Percentiles rank a stretch among this genome's conserved stretches.
Conservation (phyloP, 2,329 filamentous ascomycete species). For the Apiospora saccharicola region DNA sequence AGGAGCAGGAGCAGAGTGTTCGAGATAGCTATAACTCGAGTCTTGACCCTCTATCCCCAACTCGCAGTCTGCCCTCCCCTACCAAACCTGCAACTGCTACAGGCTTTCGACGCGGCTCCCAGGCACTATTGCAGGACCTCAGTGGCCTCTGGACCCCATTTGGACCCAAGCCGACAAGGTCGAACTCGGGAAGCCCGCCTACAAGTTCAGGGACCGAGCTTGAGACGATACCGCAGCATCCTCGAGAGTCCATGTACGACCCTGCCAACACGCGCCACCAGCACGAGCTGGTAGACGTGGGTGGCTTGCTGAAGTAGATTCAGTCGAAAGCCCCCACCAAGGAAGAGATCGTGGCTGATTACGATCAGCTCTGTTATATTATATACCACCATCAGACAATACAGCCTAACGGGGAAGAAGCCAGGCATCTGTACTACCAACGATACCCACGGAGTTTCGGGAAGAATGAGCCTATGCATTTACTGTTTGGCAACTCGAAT, state of each 20-base stretch:
- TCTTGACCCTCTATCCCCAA: constrained; percentile 45
- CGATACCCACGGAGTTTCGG: neutral
- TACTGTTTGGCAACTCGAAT: neutral
- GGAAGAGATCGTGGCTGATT: neutral
- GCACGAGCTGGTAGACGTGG: constrained; percentile 48
- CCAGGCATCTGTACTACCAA: neutral
- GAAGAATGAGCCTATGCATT: neutral
- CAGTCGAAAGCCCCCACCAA: neutral
- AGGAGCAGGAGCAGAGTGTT: constrained; percentile 43
- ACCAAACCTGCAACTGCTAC: constrained; percentile 52
- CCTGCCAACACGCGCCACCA: constrained; percentile 41
- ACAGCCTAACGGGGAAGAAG: neutral
- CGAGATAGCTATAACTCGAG: constrained; percentile 53
- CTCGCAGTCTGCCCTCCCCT: constrained; percentile 48
- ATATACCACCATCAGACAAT: neutral
- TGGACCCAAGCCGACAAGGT: constrained; percentile 42
- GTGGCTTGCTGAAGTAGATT: constrained; percentile 44
- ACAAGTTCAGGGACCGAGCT: constrained; percentile 49
- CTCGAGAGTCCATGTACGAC: constrained; percentile 44
- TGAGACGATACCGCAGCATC: constrained; percentile 54
- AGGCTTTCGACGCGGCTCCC: constrained; percentile 62
- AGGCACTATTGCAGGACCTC: constrained; percentile 65
- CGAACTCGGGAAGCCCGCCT: constrained; percentile 36
- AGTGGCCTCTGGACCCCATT: constrained; percentile 59
- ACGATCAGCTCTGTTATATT: neutral